A percentile compares a stretch with the other conserved stretches of the same genome.
phyloP scores from a whole-genome alignment of 805 yeast species.

The Lachancea sp. region DNA sequence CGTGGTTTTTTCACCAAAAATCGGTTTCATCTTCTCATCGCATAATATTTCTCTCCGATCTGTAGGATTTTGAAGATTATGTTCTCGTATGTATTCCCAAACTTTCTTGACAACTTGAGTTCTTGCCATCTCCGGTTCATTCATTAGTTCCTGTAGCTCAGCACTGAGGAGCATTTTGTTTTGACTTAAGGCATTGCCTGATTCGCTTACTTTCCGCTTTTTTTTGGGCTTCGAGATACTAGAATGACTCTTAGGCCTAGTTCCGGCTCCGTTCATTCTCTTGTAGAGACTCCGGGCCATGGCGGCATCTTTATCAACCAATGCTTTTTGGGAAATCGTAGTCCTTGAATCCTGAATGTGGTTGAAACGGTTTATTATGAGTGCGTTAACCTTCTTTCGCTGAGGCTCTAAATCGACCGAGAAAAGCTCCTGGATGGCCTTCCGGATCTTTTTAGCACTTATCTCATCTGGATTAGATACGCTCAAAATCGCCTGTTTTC shows the following conservation, averaged over 20 bases:
- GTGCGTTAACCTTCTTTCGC: slow-evolving; percentile 51
- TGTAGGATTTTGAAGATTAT: slow-evolving; percentile 58
- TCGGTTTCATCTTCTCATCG: slow-evolving; percentile 47
- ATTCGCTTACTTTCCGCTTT: slow-evolving; percentile 13
- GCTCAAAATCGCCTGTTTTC: slow-evolving; percentile 54
- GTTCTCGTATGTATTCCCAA: slow-evolving; percentile 63
- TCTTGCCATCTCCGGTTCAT: slow-evolving; percentile 44
- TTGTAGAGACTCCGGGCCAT: slow-evolving; percentile 45
- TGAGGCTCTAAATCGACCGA: slow-evolving; percentile 45
- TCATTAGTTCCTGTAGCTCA: slow-evolving; percentile 45
- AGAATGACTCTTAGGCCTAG: slow-evolving; percentile 11
- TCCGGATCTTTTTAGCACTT: slow-evolving; percentile 63
- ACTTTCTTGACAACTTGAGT: slow-evolving; percentile 63
- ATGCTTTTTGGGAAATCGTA: slow-evolving; percentile 31
- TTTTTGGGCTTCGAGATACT: slow-evolving; percentile 13
- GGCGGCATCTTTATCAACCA: slow-evolving; percentile 44
- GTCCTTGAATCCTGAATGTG: slow-evolving; percentile 36
- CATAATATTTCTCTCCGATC: slow-evolving; percentile 61
- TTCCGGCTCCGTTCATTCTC: slow-evolving; percentile 16
- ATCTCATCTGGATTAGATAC: slow-evolving; percentile 65
- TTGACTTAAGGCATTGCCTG: slow-evolving; percentile 32
- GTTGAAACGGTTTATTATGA: slow-evolving; percentile 54
- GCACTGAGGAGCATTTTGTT: slow-evolving; percentile 46
- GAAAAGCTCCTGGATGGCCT: slow-evolving; percentile 66
- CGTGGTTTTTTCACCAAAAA: slow-evolving; percentile 56